Percentiles rank a stretch among this genome's conserved stretches.
These are phyloP conservation scores for Solanum verrucosum DNA, from an alignment of 257 asterid species.

Conservation along the genomic window DNA sequence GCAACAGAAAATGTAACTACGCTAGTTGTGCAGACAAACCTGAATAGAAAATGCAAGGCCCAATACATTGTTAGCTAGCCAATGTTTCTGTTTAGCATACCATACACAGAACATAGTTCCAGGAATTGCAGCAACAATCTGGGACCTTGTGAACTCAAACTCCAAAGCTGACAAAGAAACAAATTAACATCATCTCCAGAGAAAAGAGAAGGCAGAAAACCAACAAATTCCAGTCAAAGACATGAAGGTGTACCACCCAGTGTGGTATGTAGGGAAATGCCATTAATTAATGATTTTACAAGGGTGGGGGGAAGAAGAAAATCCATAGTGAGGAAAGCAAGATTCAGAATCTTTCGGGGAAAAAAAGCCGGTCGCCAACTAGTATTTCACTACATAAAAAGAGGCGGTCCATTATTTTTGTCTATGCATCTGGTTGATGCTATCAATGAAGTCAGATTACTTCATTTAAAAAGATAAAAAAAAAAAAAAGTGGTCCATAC, in stretches of 20 bases:
- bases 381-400: not conserved
- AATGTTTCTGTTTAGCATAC: conserved; percentile 94
- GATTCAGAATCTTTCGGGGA: not conserved
- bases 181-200: not conserved
- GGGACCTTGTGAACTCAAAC: conserved; percentile 85
- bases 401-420: not conserved
- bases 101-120: conserved; percentile 91
- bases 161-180: conserved; percentile 66
- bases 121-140: conserved; percentile 75
- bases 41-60: conserved; percentile 96
- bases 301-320: not conserved
- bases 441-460: not conserved
- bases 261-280: not conserved
- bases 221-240: not conserved
- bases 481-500: conserved; percentile 20
- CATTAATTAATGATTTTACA: not conserved
- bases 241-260: not conserved
- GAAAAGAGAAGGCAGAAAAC: not conserved
- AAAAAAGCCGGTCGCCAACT: not conserved
- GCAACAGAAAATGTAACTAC: not conserved
- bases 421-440: not conserved
- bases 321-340: not conserved
- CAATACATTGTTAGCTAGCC: conserved; percentile 94
- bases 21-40: conserved; percentile 24
- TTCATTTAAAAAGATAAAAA: not conserved